A percentile compares a stretch with the other conserved stretches of the same genome.
Evolutionary conservation across 2,329 filamentous ascomycete species (phyloP).

Genomic region (Metarhizium anisopliae): DNA sequence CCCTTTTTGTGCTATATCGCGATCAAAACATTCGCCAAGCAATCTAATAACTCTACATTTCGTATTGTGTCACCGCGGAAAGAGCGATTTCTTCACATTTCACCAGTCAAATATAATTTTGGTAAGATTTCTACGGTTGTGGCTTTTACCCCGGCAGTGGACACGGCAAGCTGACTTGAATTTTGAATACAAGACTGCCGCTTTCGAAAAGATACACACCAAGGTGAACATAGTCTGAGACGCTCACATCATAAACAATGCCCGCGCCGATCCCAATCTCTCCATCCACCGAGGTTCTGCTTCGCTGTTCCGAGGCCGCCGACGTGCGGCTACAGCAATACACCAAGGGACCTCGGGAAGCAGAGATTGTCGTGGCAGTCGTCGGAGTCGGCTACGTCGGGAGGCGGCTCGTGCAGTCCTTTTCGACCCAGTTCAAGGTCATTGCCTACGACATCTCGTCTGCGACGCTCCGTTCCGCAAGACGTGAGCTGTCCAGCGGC

Average conservation of each 20-base stretch:
- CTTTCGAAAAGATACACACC: too few relatives aligned
- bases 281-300: not conserved
- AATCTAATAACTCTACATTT: too few relatives aligned
- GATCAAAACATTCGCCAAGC: too few relatives aligned
- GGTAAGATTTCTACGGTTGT: too few relatives aligned
- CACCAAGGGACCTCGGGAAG: not conserved
- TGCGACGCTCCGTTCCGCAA: conserved; percentile 25
- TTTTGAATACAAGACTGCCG: too few relatives aligned
- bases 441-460: conserved; percentile 39
- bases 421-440: conserved; percentile 30
- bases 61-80: too few relatives aligned
- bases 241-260: not conserved
- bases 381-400: conserved; percentile 46
- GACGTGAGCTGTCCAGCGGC: conserved; percentile 15
- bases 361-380: conserved; percentile 28
- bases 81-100: too few relatives aligned
- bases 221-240: too few relatives aligned
- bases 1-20: too few relatives aligned
- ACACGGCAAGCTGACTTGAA: too few relatives aligned
- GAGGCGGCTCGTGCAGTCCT: conserved; percentile 35
- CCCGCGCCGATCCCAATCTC: not conserved
- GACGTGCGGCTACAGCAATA: not conserved
- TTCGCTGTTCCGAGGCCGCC: not conserved
- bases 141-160: too few relatives aligned
- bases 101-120: too few relatives aligned